Conservation (phyloP, 331 rosid genomes). For the Pyrus hybrid region DNA sequence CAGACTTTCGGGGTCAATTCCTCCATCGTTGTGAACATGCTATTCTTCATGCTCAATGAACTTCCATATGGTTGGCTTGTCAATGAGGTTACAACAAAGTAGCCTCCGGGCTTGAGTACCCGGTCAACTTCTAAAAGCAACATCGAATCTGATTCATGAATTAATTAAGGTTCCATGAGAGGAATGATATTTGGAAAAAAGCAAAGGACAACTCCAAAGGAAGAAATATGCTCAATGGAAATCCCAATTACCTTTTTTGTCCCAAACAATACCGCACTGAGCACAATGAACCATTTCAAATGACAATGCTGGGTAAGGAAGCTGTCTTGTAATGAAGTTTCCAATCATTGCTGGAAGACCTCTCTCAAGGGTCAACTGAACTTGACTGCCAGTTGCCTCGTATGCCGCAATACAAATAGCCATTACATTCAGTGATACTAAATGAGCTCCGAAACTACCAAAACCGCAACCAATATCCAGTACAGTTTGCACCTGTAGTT, state of each 20-base stretch:
- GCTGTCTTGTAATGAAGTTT: slow-evolving; percentile 66
- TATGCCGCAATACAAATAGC: slow-evolving; percentile 81
- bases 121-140: slow-evolving; percentile 88
- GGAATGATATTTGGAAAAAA: not conserved
- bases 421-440: slow-evolving; percentile 76
- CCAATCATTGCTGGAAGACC: slow-evolving; percentile 98
- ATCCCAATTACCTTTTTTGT: slow-evolving; percentile 49
- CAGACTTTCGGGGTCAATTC: slow-evolving; percentile 65
- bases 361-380: slow-evolving; percentile 97
- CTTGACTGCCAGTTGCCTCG: slow-evolving; percentile 98
- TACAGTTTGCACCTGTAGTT: slow-evolving; percentile 63
- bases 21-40: slow-evolving; percentile 54
- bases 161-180: slow-evolving; percentile 17
- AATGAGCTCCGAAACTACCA: slow-evolving; percentile 98
- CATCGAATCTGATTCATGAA: slow-evolving; percentile 64
- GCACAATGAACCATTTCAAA: slow-evolving; percentile 99
- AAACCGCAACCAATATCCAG: slow-evolving; percentile 95
- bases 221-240: not conserved
- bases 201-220: not conserved
- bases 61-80: slow-evolving; percentile 52
- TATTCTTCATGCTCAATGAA: slow-evolving; percentile 47
- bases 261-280: slow-evolving; percentile 87
- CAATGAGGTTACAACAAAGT: slow-evolving; percentile 86
- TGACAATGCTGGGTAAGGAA: slow-evolving; percentile 88
- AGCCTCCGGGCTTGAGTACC: slow-evolving; percentile 96